phyloP scores from a whole-genome alignment of 2,329 filamentous ascomycete species.

The Nakataea oryzae region DNA sequence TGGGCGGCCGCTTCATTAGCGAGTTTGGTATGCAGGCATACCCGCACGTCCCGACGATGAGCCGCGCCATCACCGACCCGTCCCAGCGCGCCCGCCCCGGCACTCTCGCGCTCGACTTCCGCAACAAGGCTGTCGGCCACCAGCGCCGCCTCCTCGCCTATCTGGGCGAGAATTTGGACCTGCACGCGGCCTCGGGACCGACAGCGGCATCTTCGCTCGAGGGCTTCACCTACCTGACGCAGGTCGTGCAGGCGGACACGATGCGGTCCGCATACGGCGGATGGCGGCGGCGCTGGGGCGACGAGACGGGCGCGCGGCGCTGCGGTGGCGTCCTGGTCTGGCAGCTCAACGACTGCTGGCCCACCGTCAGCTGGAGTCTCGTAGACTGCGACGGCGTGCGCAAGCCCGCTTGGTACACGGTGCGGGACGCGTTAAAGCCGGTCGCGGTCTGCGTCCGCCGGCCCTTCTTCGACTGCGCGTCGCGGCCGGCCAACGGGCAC shows the following conservation, averaged over 20 bases:
- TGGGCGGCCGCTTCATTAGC: constrained; percentile 65
- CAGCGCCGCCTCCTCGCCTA: constrained; percentile 63
- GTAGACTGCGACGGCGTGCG: constrained; percentile 53
- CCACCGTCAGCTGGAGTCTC: too few relatives aligned
- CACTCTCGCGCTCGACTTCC: constrained; percentile 64
- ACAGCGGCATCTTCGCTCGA: neutral
- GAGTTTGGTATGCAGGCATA: constrained; percentile 78
- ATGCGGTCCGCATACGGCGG: constrained; percentile 33
- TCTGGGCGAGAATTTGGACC: constrained; percentile 57
- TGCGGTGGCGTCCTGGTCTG: constrained; percentile 58
- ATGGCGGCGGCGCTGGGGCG: constrained; percentile 51
- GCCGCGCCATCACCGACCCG: constrained; percentile 46
- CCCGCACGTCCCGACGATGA: constrained; percentile 62
- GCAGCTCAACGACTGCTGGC: constrained; percentile 65
- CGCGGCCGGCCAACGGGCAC: constrained; percentile 3
- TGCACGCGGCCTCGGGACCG: constrained; percentile 5
- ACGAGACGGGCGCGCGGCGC: constrained; percentile 11
- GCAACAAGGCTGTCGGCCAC: constrained; percentile 70
- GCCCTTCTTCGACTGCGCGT: constrained; percentile 31
- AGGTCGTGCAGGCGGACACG: constrained; percentile 39
- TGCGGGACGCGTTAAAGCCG: constrained; percentile 44
- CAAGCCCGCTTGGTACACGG: constrained; percentile 44
- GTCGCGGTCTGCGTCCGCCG: constrained; percentile 47
- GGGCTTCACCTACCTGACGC: constrained; percentile 43
- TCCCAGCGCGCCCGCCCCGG: constrained; percentile 48